Conservation (phyloP, 2,329 filamentous ascomycete genomes). For the Tolypocladium amazonense region DNA sequence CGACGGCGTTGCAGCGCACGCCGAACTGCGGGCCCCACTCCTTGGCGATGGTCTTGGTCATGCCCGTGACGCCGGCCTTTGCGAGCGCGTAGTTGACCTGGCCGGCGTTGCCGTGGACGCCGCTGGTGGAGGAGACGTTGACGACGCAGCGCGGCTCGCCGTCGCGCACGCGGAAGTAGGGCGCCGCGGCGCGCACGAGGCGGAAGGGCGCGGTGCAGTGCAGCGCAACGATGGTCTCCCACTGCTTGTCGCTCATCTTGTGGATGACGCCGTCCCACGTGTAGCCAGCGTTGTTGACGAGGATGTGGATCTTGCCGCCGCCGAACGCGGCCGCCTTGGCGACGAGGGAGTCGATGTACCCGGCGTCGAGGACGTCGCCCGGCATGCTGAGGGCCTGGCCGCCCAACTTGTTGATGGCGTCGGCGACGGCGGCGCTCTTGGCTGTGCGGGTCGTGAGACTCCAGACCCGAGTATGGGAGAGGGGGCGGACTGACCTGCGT, state of each 20-base stretch:
- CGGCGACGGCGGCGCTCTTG: slow-evolving; percentile 59
- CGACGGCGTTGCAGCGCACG: slow-evolving; percentile 72
- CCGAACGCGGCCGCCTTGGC: slow-evolving; percentile 70
- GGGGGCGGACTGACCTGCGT: slow-evolving; percentile 45
- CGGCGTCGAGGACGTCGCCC: slow-evolving; percentile 64
- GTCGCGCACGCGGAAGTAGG: slow-evolving; percentile 81
- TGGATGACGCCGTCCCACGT: slow-evolving; percentile 91
- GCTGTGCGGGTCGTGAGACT: slow-evolving; percentile 25
- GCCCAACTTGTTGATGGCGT: slow-evolving; percentile 55
- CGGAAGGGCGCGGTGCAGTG: slow-evolving; percentile 82
- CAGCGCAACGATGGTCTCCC: slow-evolving; percentile 76
- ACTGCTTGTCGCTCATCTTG: slow-evolving; percentile 87
- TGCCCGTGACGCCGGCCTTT: slow-evolving; percentile 72
- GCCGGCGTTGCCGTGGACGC: slow-evolving; percentile 80
- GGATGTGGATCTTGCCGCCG: slow-evolving; percentile 77
- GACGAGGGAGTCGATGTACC: slow-evolving; percentile 64
- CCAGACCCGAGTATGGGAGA: too few relatives aligned
- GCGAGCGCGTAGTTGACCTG: slow-evolving; percentile 82
- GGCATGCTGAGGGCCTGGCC: slow-evolving; percentile 61
- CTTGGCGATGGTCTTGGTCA: slow-evolving; percentile 85
- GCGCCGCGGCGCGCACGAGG: slow-evolving; percentile 67
- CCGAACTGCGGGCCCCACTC: slow-evolving; percentile 82
- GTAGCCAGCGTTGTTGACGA: slow-evolving; percentile 86
- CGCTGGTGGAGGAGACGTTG: slow-evolving; percentile 75
- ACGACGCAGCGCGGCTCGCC: slow-evolving; percentile 68